phyloP scores from a whole-genome alignment of 495 filamentous ascomycete species.

The Hyaloscypha finlandica region DNA sequence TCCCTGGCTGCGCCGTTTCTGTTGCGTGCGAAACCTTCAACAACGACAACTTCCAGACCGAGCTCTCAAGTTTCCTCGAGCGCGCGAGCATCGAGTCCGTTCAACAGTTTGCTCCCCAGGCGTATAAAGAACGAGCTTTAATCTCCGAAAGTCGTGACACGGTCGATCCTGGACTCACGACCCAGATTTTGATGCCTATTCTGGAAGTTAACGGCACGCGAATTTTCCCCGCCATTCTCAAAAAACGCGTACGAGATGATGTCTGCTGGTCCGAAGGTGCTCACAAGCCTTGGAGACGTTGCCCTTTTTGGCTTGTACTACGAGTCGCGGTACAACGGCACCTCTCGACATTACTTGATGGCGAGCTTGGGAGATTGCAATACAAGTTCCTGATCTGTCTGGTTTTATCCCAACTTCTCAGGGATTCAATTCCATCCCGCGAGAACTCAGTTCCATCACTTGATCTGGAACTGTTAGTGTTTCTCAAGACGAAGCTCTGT shows the following conservation, averaged over 20 bases:
- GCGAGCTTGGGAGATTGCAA: constrained; percentile 45
- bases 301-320: constrained; percentile 59
- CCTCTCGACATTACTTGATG: constrained; percentile 46
- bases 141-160: constrained; percentile 57
- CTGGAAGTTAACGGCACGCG: constrained; percentile 45
- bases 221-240: constrained; percentile 28
- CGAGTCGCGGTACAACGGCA: constrained; percentile 55
- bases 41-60: constrained; percentile 46
- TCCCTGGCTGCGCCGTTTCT: constrained; percentile 46
- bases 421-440: constrained; percentile 26
- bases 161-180: constrained; percentile 47
- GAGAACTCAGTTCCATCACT: too few species aligned
- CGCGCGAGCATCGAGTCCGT: constrained; percentile 58
- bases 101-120: constrained; percentile 49
- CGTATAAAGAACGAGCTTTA: constrained; percentile 49
- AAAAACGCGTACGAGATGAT: constrained; percentile 53
- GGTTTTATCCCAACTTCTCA: constrained; percentile 45
- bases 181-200: constrained; percentile 49
- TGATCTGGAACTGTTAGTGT: constrained; percentile 30
- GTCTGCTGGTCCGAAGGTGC: constrained; percentile 38
- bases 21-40: constrained; percentile 33
- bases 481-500: constrained; percentile 53
- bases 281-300: constrained; percentile 30
- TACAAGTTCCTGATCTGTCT: constrained; percentile 61
- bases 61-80: constrained; percentile 56